Base-by-base conservation (phyloP, 805 yeast species). In the Maudiozyma saulgeensis region DNA sequence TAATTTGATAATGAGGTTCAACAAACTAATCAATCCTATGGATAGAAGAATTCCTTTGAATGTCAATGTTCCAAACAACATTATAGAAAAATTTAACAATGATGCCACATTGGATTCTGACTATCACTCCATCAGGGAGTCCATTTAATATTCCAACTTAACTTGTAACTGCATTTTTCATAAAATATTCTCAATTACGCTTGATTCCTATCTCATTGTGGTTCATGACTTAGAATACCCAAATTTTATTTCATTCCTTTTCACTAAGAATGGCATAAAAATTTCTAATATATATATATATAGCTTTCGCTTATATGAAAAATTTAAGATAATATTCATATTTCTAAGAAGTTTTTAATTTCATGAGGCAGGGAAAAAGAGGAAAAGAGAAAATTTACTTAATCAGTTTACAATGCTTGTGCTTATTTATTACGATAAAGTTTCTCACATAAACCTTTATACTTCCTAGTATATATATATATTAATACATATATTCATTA, bases 11-110 rank as follows among this genome's bases (percentile, higher is more conserved):
- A 62, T 64, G 67, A 54, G 63, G 37, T 64, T 56, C 44, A 57
- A 64, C 41, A 58, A 56, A 51, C 43, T 51, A 19, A 46, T 54
- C 8, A 53, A 56, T 40, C 67, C 67, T 28, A 58, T 54, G 26
- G 68, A 64, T 44, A 51, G 68, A 18, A 53, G 64, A 37, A 60
- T 64, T n/a, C 68, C 68, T 3, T 35, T 56, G 21, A 34, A 48
- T 8, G 49, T 56, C 23, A 53, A 55, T 19, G 60, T 64, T 9
- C 68, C 68, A 25, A 50, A 52, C 11, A 42, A 55, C 7, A 53
- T 61, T 43, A 50, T 62, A n/a, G 40, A 52, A 16, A 49, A 50
- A 46, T 43, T 55, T 2, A 44, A 52, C 39, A 21, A 21, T 21
- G 60, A 56, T 39, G 9, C 21, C 16, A 43, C 43, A 4, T 37